Base-by-base conservation (phyloP, 163 green algal species). In the Chloromonas sp. region DNA sequence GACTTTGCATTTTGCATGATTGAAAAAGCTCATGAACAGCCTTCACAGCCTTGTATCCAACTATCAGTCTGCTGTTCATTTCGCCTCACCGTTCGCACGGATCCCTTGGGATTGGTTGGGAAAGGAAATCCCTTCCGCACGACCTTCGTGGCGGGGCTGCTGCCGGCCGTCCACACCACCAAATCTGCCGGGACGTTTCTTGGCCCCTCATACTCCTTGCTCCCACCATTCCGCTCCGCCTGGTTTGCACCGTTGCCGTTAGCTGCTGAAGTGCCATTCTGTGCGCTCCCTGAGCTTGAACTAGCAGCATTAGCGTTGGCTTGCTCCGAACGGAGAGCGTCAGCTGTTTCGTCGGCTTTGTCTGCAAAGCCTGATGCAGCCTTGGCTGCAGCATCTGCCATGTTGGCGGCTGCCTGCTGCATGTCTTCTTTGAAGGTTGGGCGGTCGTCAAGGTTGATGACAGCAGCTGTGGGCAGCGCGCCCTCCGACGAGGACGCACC, bases 111-210 rank as follows among this genome's bases (percentile, higher is more conserved):
- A 14, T 89, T 91, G 5, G 60, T 85, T 2, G 93, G 91, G 84
- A 98, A 96, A 0, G 94, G 94, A 81, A 97, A 82, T 71, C 87
- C 86, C 58, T 83, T 57, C 2, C 85, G 58, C 59, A 71, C 78
- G 15, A 77, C 76, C 60, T 86, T 83, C 14, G 88, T 91, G 1
- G 87, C 89, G 2, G 95, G 92, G 0, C 78, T 87, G 81, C 85
- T 90, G n/a, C 96, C 96, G 5, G 96, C 96, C 15, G 95, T 97
- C 96, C 96, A 99, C 57, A 98, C 79, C 78, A 98, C 94, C 83
- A 98, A 81, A 87, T 98, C 94, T 0, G 91, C 92, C 36, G 87
- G 8, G 0, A 36, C 36, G 36, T 36, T 36, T 36, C 36, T 36
- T 36, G 36, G 36, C 36, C 74, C 66, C 66, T 74, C 66, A 5